Evolutionary conservation across 306 rosid genomes (phyloP).

Genomic region (Hylodesmum podocarpum): DNA sequence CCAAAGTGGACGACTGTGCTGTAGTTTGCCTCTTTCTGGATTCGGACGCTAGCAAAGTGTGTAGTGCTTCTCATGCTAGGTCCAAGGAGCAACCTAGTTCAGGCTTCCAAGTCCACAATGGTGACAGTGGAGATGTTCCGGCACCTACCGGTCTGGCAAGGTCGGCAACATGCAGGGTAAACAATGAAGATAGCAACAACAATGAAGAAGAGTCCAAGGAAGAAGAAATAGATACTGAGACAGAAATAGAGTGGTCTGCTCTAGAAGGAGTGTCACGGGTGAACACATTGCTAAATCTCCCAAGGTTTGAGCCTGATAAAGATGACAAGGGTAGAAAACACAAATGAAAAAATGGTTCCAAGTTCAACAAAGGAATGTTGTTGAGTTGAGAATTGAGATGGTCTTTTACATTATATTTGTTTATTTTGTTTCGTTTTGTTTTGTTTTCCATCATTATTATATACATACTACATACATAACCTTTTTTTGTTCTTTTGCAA

Average conservation of each 20-base stretch:
- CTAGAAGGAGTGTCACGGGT: slow-evolving; percentile 97
- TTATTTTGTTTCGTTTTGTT: not conserved
- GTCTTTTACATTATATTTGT: slow-evolving; percentile 6
- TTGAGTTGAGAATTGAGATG: slow-evolving; percentile 5
- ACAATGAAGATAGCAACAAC: slow-evolving; percentile 39
- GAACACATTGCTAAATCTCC: slow-evolving; percentile 85
- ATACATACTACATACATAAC: slow-evolving; percentile 27
- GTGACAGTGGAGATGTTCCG: slow-evolving; percentile 29
- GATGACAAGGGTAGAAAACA: slow-evolving; percentile 50
- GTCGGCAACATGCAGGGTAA: slow-evolving; percentile 51
- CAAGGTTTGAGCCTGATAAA: slow-evolving; percentile 84
- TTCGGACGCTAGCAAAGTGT: slow-evolving; percentile 38
- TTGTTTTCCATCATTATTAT: not conserved
- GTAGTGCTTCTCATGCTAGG: slow-evolving; percentile 53
- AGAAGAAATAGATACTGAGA: slow-evolving; percentile 53
- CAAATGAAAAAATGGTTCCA: slow-evolving; percentile 41
- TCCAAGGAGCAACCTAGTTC: slow-evolving; percentile 45
- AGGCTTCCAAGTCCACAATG: slow-evolving; percentile 32
- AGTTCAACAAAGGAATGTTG: slow-evolving; percentile 21
- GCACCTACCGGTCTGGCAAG: slow-evolving; percentile 42
- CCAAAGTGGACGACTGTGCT: slow-evolving; percentile 97
- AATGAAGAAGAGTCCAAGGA: slow-evolving; percentile 44
- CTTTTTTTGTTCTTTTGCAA: slow-evolving; percentile 8
- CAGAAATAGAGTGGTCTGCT: slow-evolving; percentile 87
- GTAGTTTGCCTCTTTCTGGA: slow-evolving; percentile 88